Conservation (phyloP, 352 stramenopile species). For the Pythium vanterpoolii region DNA sequence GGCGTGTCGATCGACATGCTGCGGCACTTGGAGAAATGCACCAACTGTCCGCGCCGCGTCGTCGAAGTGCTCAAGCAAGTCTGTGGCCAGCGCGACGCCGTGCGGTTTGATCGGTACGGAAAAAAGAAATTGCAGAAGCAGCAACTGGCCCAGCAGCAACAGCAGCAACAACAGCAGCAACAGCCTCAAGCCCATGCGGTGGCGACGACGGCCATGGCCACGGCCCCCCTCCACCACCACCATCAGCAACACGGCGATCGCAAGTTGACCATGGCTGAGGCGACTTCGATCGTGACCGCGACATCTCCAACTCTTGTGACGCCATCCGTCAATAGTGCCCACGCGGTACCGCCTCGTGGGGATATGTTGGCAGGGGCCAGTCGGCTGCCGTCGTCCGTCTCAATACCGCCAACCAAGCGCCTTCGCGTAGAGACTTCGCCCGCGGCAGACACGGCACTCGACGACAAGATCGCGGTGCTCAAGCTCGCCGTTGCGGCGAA, state of each 20-base stretch:
- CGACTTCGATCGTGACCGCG: not conserved
- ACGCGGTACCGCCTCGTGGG: not conserved
- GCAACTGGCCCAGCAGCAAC: not conserved
- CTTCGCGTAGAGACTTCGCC: conserved; percentile 6
- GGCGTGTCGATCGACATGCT: conserved; percentile 82
- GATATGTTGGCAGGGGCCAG: not conserved
- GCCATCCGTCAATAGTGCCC: not conserved
- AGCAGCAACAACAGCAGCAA: conserved; percentile 17
- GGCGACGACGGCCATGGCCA: not conserved
- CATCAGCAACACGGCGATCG: not conserved
- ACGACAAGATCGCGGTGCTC: conserved; percentile 21
- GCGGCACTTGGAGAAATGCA: conserved; percentile 70
- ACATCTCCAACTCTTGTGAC: not conserved
- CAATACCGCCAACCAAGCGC: conserved; percentile 11
- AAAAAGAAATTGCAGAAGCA: conserved; percentile 28
- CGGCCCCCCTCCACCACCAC: too few relatives aligned
- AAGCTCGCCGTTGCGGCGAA: conserved; percentile 21
- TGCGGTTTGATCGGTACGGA: conserved; percentile 32
- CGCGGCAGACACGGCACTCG: not conserved
- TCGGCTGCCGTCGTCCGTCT: not conserved
- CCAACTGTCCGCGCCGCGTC: conserved; percentile 60
- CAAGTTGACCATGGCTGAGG: not conserved
- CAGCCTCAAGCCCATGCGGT: not conserved
- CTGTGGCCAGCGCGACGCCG: conserved; percentile 43
- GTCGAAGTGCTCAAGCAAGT: conserved; percentile 61